Base-by-base conservation (phyloP, 495 filamentous ascomycete genomes). In the Aspergillus ellipticus region DNA sequence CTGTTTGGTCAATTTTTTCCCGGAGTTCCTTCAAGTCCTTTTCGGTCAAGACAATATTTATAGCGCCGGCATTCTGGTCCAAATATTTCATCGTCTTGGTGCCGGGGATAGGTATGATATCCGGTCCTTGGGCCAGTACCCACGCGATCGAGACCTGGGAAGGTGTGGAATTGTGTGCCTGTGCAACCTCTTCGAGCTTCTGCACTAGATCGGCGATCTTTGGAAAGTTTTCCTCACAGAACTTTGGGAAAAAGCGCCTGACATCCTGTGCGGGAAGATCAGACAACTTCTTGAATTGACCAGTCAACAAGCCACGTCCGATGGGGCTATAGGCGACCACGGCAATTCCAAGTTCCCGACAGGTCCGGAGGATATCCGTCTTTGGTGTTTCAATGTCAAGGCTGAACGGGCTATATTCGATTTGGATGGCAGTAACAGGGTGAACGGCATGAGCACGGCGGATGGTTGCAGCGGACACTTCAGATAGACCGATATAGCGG, bases 251-350 rank as follows among this genome's bases (percentile, higher is more conserved):
- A 3, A 49, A 33, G 31, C 37, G 33, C 29, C 53, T 72, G n/a
- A 74, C 68, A 58, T 83, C 80, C 0, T 51, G 54, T 1, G 68
- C 70, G 8, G 60, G 62, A 57, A 85, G 70, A 51, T 84, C 81
- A 10, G 66, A 70, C 0, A 49, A 63, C 3, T 66, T 73, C 31
- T 65, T 63, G 65, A 79, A 72, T 3, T 71, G 51, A 4, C 81
- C 83, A 1, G 76, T 79, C 22, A 89, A 61, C 15, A 87, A 65
- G 13, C 85, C 86, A 2, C 75, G 78, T 1, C 84, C 84, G 5
- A 89, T 71, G 0, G 87, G 86, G 16, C 72, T 79, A 66, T 84
- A 88, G 0, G 82, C 83, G 0, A 89, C 74, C 7, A 84, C 67
- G 0, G 84, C 71, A 16, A 86, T 68, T 9, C 83, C 85, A 4